Conservation (phyloP, 768 basidiomycete genomes). For the Lepiota brunneoincarnata region DNA sequence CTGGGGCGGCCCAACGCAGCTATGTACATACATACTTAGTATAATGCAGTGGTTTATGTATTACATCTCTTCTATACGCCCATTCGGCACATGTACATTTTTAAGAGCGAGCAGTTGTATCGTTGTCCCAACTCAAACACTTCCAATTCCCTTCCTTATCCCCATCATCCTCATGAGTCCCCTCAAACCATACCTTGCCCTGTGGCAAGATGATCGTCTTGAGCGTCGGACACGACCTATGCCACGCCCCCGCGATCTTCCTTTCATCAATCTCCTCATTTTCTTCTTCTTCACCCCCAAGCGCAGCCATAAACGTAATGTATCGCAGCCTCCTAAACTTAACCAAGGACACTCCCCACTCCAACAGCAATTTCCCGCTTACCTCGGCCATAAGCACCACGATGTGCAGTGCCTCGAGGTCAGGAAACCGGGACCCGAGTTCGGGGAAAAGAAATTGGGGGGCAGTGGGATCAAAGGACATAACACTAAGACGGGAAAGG, state of each 20-base stretch:
- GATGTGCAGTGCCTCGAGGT: conserved; percentile 59
- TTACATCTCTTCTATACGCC: background rate
- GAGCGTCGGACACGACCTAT: conserved; percentile 55
- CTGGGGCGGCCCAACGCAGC: too few relatives aligned
- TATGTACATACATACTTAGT: too few relatives aligned
- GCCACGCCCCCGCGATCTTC: conserved; percentile 54
- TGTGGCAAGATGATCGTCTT: conserved; percentile 63
- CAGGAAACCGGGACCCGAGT: conserved; percentile 43
- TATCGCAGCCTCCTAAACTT: conserved; percentile 34
- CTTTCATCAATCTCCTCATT: conserved; percentile 38
- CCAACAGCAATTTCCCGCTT: conserved; percentile 31
- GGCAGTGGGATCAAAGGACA: conserved; percentile 51
- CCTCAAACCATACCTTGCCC: conserved; percentile 61
- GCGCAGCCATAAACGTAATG: conserved; percentile 33
- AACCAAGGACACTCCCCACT: conserved; percentile 37
- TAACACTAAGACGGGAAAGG: conserved; percentile 50
- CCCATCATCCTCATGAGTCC: background rate
- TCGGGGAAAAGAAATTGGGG: conserved; percentile 44
- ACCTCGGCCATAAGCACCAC: conserved; percentile 53
- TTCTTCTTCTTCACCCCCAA: conserved; percentile 27
- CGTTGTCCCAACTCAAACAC: conserved; percentile 11
- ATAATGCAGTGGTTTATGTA: background rate
- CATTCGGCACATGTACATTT: background rate
- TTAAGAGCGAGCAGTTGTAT: background rate
- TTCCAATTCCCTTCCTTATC: conserved; percentile 11